phyloP scores from a whole-genome alignment of 225 moss, liverwort and hornwort genomes.

The Ulota crispa region DNA sequence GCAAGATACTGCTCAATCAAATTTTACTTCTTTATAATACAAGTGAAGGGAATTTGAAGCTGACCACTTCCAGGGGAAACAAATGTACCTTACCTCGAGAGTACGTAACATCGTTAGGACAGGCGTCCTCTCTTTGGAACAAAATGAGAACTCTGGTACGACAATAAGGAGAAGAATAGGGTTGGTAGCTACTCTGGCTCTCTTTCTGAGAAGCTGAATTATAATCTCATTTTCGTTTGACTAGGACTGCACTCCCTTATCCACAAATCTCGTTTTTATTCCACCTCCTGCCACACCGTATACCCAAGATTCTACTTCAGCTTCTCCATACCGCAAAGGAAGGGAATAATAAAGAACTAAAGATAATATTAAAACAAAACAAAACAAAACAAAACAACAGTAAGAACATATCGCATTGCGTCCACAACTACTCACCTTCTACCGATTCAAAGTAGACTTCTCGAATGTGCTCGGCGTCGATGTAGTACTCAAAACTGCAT shows the following conservation, averaged over 20 bases:
- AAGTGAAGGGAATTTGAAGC: too few species aligned
- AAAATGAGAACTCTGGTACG: too few species aligned
- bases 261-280: slow-evolving; percentile 75
- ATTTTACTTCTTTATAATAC: too few species aligned
- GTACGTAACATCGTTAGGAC: too few species aligned
- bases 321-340: not conserved
- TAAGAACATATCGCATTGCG: not conserved
- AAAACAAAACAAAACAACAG: not conserved
- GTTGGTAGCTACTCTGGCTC: too few species aligned
- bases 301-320: slow-evolving; percentile 3
- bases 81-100: too few species aligned
- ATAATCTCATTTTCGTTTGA: not conserved
- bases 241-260: slow-evolving; percentile 40
- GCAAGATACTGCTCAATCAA: too few species aligned
- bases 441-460: slow-evolving; percentile 66
- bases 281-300: slow-evolving; percentile 57
- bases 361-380: too few species aligned
- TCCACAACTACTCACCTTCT: slow-evolving; percentile 57
- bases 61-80: too few species aligned
- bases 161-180: too few species aligned
- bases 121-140: too few species aligned
- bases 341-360: not conserved
- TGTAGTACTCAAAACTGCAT: slow-evolving; percentile 81
- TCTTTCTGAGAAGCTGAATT: too few species aligned
- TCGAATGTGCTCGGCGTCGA: slow-evolving; percentile 73